Base-by-base conservation (phyloP, 2,329 filamentous ascomycete species). In the Monilinia aucupariae region DNA sequence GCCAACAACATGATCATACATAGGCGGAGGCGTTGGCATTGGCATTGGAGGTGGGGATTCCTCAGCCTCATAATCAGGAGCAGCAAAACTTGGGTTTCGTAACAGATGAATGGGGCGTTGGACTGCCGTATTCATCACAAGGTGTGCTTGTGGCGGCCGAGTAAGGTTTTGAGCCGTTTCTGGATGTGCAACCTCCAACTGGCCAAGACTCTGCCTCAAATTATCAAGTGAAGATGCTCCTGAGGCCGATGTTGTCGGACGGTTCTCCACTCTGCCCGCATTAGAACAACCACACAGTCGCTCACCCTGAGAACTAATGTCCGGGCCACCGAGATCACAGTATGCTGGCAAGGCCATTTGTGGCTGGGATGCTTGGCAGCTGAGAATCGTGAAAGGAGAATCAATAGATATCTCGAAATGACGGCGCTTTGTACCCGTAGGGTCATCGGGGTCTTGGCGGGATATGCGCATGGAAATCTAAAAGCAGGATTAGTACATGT, bases 341-440 rank as follows among this genome's bases (percentile, higher is more conserved):
- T 91, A 91, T 13, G 86, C 85, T 5, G 88, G 88, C 1, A 90
- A 79, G 25, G 84, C 83, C 59, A 85, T 87, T 71, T 90, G 90
- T 49, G 85, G 85, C 73, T 87, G 85, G 4, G 86, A 88, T 50
- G 88, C 87, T 65, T 84, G 85, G 75, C 88, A 91, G 12, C 86
- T 89, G 20, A 90, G 82, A 66, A 91, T 87, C 70, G 89, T 86
- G 74, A 91, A 88, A 2, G 87, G 87, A 0, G 87, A 90, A 73
- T 91, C 87, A 67, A 91, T 90, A 20, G 87, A 90, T 62, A 91
- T 90, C 71, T 91, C 88, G 68, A 90, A 90, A 71, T 90, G 87
- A 47, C 87, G 81, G 67, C 87, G 81, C 73, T 88, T 89, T 45
- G 70, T 72, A 25, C 70, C 70, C 5, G 75, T 77, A 12, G 87